Evolutionary conservation across 2,329 filamentous ascomycete species (phyloP).

Genomic region (Alternaria metachromatica): DNA sequence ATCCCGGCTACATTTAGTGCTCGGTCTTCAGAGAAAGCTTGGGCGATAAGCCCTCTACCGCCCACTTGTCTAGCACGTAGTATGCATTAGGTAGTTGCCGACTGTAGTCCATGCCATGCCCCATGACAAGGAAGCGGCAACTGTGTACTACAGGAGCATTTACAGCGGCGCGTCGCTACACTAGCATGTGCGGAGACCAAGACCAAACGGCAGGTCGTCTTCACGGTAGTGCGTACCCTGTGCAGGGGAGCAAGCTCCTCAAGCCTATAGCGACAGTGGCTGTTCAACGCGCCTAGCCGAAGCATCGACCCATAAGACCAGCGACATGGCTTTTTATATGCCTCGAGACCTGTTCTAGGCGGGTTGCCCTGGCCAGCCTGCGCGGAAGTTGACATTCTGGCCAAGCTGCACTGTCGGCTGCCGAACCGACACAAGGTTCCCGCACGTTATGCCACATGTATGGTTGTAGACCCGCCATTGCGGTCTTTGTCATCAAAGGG

Average conservation of each 20-base stretch:
- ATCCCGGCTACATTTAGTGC: not conserved
- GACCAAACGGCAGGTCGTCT: not conserved
- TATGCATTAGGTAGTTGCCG: not conserved
- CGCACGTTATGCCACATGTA: not conserved
- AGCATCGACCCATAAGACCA: not conserved
- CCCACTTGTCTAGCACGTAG: not conserved
- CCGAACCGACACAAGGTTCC: not conserved
- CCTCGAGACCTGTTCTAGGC: not conserved
- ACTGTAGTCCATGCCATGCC: not conserved
- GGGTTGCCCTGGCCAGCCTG: not conserved
- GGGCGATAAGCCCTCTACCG: not conserved
- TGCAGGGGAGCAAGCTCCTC: not conserved
- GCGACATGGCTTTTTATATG: not conserved
- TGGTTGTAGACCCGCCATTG: not conserved
- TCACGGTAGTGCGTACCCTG: not conserved
- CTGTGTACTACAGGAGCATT: not conserved
- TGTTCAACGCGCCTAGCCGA: not conserved
- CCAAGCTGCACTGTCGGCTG: not conserved
- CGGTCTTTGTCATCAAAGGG: not conserved
- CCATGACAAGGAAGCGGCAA: not conserved
- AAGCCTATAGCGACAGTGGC: not conserved
- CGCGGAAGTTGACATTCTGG: not conserved
- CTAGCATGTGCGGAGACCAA: not conserved
- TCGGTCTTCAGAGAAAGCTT: not conserved
- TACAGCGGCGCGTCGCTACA: not conserved